Base-by-base conservation (phyloP, 768 basidiomycete species). In the Trametes punicea region DNA sequence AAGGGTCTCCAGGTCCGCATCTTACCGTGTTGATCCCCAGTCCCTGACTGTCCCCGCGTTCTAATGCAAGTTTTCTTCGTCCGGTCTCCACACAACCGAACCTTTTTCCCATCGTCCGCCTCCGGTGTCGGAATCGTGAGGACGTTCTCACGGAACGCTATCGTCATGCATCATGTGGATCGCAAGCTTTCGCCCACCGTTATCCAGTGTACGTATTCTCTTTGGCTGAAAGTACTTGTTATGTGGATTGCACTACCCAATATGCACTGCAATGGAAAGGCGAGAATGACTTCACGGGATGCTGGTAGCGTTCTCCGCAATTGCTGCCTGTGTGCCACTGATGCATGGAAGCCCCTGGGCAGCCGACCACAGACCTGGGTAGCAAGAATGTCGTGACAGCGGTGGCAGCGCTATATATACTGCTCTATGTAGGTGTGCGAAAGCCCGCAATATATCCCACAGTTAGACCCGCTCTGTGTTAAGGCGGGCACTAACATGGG, bases 1-100 rank as follows among this genome's bases (percentile, higher is more conserved):
- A 70, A 73, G 23, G 82, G 77, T 6, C 71, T 75, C 2, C 67
- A 63, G n/a, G 74, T 90, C 34, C 69, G 77, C 6, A 69, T 83
- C 13, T 62, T 79, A 34, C 81, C 86, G 16, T 79, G 75, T 56
- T 79, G 56, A 71, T 11, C 20, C 31, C 21, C 29, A 47, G 16
- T 18, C 27, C 49, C 29, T 39, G 30, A 44, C 15, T 18, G 20
- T 46, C 34, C 41, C 23, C 18, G 18, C 18, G 5, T 20, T 47
- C 18, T 46, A 53, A 58, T 49, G 15, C 50, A 51, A 31, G 51
- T n/a, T 9, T 29, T 9, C 23, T 53, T 44, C 42, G 23, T 44
- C 8, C 16, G 5, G 36, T n/a, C n/a, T n/a, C n/a, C n/a, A n/a
- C n/a, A n/a, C n/a, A n/a, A n/a, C n/a, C n/a, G n/a, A n/a, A n/a